Base-by-base conservation (phyloP, 176 grass and related monocot species). In the Zizania latifolia region DNA sequence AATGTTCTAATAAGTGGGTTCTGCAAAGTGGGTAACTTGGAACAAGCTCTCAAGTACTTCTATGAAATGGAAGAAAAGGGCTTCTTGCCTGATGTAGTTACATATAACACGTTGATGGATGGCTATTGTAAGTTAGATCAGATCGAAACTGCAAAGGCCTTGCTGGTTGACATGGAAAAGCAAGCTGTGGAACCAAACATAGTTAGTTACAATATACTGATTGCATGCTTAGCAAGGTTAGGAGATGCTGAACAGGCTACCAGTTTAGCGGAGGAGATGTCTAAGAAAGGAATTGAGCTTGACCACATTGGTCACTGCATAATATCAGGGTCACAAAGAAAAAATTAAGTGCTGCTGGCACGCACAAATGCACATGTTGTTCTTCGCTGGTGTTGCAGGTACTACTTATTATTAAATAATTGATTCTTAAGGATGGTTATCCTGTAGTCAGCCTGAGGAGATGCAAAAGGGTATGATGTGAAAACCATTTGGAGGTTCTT, bases 61-160 rank as follows among this genome's bases (percentile, higher is more conserved):
- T 44, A 45, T 53, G 62, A 83, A 60, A 71, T 75, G 51, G 37
- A 31, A 5, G 14, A 58, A 31, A 83, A 86, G 40, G 74, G 60
- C 8, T 39, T 17, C 19, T 19, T 43, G 56, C 79, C 66, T 39
- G 76, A 86, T 56, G 36, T 61, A 31, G 48, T 84, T 29, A 55
- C 58, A 4, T 72, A 69, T 37, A 81, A 81, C 28, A 85, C 43
- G 53, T 65, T 72, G 38, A 85, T 85, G 26, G 68, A 83, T 82
- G 79, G 31, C 11, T 88, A 68, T 17, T 86, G 58, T 79, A 88
- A 83, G 64, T 35, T 78, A 24, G 48, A 57, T 32, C 34, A 63
- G 23, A 60, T 79, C 67, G 44, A 84, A 67, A 51, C 61, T 70
- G 79, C 55, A 41, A 44, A 80, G 7, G 38, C 22, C 6, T 71